These are phyloP conservation scores for Candida orba DNA, from an alignment of 805 yeast species.

Conservation along the genomic window DNA sequence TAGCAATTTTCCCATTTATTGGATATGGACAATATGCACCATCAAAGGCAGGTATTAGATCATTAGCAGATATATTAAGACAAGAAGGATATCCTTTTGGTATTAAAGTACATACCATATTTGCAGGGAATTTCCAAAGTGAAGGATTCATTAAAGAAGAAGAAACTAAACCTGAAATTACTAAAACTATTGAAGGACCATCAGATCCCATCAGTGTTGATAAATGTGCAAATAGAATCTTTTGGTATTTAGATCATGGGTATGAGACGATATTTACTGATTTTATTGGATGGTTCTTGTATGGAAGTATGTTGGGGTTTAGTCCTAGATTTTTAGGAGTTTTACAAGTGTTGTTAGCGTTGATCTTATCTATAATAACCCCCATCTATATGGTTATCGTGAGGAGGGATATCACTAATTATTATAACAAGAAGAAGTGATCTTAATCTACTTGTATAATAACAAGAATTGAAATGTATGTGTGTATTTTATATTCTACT, in stretches of 20 bases:
- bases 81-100: slow-evolving; percentile 72
- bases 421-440: slow-evolving; percentile 33
- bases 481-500: neutral
- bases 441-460: too few species aligned
- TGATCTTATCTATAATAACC: slow-evolving; percentile 44
- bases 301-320: slow-evolving; percentile 58
- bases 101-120: slow-evolving; percentile 63
- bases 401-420: slow-evolving; percentile 43
- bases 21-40: slow-evolving; percentile 94
- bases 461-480: neutral
- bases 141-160: slow-evolving; percentile 86
- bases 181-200: slow-evolving; percentile 79
- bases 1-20: slow-evolving; percentile 79
- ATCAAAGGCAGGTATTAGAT: slow-evolving; percentile 69
- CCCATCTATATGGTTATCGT: slow-evolving; percentile 49
- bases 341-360: slow-evolving; percentile 41
- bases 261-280: slow-evolving; percentile 76
- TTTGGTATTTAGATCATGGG: slow-evolving; percentile 53
- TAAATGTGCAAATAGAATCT: slow-evolving; percentile 54
- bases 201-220: slow-evolving; percentile 62
- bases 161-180: slow-evolving; percentile 76
- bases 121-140: slow-evolving; percentile 84
- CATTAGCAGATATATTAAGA: slow-evolving; percentile 69
- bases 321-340: slow-evolving; percentile 58
- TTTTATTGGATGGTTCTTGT: slow-evolving; percentile 74